These are phyloP conservation scores for Penicillium goetzii DNA, from an alignment of 495 filamentous ascomycete genomes.

Conservation along the genomic window DNA sequence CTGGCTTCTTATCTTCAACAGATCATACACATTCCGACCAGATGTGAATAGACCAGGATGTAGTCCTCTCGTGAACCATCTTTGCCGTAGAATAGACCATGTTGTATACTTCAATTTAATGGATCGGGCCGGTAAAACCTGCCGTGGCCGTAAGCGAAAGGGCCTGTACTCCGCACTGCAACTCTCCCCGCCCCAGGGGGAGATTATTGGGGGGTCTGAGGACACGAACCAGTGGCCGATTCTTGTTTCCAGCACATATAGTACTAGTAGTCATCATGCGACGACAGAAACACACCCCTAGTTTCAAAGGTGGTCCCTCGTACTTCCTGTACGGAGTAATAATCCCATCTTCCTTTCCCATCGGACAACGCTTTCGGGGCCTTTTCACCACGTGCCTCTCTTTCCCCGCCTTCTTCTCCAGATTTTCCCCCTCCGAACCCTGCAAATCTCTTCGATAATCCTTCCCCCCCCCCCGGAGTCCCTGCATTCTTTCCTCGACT, in stretches of 20 bases:
- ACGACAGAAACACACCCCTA: too few species aligned
- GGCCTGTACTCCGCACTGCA: constrained; percentile 8
- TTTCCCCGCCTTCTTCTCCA: constrained; percentile 25
- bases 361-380: not conserved
- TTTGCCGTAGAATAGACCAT: not conserved
- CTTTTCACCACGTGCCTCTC: constrained; percentile 21
- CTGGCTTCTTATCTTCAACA: not conserved
- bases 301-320: not conserved
- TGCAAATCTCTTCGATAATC: not conserved
- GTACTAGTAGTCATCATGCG: not conserved
- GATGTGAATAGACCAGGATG: not conserved
- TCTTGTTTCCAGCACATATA: not conserved
- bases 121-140: constrained; percentile 10
- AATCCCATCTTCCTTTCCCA: not conserved
- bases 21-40: too few species aligned
- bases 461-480: not conserved
- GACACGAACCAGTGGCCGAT: not conserved
- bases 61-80: not conserved
- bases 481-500: not conserved
- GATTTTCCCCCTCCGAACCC: constrained; percentile 14
- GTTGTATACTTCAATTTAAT: not conserved
- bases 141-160: constrained; percentile 8
- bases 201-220: not conserved
- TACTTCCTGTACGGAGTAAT: too few species aligned
- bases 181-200: not conserved